These are phyloP conservation scores for Marasmius fiardii DNA, from an alignment of 1,284 basidiomycete genomes.

Conservation along the genomic window DNA sequence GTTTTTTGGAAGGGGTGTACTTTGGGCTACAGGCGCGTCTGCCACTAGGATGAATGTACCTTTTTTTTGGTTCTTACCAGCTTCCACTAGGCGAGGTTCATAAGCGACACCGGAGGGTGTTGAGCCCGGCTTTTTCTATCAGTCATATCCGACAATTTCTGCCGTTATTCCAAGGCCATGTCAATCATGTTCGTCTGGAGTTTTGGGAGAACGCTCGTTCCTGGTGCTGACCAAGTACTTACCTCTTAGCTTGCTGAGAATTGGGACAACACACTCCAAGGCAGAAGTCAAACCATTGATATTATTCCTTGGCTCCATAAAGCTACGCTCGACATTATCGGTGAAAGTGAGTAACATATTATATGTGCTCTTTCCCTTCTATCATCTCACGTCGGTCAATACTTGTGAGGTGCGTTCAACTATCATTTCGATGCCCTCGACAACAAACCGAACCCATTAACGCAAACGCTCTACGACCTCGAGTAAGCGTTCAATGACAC, in stretches of 20 bases:
- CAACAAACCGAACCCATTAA: not conserved
- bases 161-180: not conserved
- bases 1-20: not conserved
- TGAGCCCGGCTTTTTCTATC: conserved; percentile 4
- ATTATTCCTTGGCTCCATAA: conserved; percentile 1
- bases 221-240: not conserved
- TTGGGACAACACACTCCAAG: not conserved
- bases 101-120: not conserved
- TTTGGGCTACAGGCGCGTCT: not conserved
- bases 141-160: not conserved
- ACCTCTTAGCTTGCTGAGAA: not conserved
- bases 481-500: not conserved
- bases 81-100: not conserved
- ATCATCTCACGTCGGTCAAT: no score
- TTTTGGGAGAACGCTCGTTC: not conserved
- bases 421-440: conserved; percentile 4
- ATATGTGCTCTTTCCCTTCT: no score
- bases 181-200: not conserved
- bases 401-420: conserved; percentile 2
- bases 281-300: not conserved
- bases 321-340: conserved; percentile 1
- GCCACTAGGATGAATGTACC: not conserved
- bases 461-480: not conserved
- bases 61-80: not conserved
- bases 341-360: not conserved